A percentile compares a stretch with the other conserved stretches of the same genome.
Conservation (phyloP, 2,329 filamentous ascomycete species). For the Didymella arachidicola region DNA sequence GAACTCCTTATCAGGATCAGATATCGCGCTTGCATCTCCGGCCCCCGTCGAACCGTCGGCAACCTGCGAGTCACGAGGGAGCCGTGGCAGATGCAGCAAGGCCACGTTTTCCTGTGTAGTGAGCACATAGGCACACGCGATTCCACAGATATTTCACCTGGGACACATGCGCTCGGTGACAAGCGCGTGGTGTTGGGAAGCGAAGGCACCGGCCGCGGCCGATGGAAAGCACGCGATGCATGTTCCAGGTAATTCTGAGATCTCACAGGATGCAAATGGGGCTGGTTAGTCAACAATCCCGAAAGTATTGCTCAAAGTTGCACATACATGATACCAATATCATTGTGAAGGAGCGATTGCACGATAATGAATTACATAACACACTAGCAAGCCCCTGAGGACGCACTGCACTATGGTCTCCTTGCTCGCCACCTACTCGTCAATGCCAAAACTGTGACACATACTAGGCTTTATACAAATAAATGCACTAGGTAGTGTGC, state of each 20-base stretch:
- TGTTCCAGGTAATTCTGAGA: not conserved
- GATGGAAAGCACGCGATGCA: not conserved
- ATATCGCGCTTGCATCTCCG: slow-evolving; percentile 9
- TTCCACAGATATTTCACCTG: not conserved
- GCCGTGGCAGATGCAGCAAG: not conserved
- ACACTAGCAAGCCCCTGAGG: not conserved
- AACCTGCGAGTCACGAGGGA: slow-evolving; percentile 11
- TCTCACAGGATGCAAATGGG: not conserved
- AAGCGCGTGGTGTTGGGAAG: not conserved
- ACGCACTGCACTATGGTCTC: no score
- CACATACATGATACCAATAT: not conserved
- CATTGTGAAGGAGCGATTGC: slow-evolving; percentile 8
- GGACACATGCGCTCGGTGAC: not conserved
- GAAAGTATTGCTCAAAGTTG: not conserved
- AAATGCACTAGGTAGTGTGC: no score
- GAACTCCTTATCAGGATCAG: slow-evolving; percentile 19
- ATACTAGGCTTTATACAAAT: no score
- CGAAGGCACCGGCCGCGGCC: slow-evolving; percentile 7
- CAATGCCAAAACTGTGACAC: no score
- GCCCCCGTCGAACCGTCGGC: slow-evolving; percentile 1
- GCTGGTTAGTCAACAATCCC: slow-evolving; percentile 10
- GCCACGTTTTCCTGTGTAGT: not conserved
- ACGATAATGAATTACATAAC: slow-evolving; percentile 15
- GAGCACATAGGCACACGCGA: not conserved
- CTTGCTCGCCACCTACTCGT: no score